Percentiles rank a stretch among this genome's conserved stretches.
Evolutionary conservation across 257 asterid species (phyloP).

Genomic region (Phtheirospermum japonicum): DNA sequence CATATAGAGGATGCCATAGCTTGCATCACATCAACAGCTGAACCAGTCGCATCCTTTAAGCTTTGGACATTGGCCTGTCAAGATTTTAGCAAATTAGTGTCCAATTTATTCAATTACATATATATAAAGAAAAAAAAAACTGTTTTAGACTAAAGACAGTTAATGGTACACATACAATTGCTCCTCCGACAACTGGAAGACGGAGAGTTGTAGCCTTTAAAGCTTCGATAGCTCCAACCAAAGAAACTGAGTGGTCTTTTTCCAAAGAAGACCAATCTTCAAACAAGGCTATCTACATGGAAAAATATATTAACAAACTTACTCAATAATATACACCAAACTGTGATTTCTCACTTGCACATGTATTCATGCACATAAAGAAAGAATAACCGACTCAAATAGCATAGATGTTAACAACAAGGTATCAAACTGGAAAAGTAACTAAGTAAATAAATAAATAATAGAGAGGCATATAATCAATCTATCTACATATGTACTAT

Average conservation of each 20-base stretch:
- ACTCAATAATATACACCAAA: too few species aligned
- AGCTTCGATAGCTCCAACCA: slow-evolving; percentile 85
- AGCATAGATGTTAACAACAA: too few species aligned
- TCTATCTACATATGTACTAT: too few species aligned
- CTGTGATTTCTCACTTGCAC: too few species aligned
- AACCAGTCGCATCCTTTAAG: slow-evolving; percentile 75
- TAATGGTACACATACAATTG: slow-evolving; percentile 58
- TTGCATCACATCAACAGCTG: slow-evolving; percentile 75
- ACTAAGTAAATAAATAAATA: too few species aligned
- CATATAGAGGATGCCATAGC: slow-evolving; percentile 56
- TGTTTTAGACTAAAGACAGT: background rate
- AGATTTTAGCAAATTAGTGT: slow-evolving; percentile 1
- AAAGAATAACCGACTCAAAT: too few species aligned
- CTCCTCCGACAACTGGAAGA: slow-evolving; percentile 75
- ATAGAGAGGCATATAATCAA: too few species aligned
- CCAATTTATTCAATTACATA: slow-evolving; percentile 2
- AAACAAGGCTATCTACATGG: slow-evolving; percentile 48
- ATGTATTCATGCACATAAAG: too few species aligned
- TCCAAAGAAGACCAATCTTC: slow-evolving; percentile 78
- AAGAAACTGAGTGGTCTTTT: slow-evolving; percentile 61
- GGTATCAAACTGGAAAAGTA: too few species aligned
- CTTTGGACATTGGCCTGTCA: slow-evolving; percentile 62
- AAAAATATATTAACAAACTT: too few species aligned
- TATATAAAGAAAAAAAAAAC: too few species aligned
- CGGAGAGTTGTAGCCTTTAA: slow-evolving; percentile 91